A percentile compares a stretch with the other conserved stretches of the same genome.
phyloP scores from a whole-genome alignment of 169 alveolate genomes.

The Theileria sp. region DNA sequence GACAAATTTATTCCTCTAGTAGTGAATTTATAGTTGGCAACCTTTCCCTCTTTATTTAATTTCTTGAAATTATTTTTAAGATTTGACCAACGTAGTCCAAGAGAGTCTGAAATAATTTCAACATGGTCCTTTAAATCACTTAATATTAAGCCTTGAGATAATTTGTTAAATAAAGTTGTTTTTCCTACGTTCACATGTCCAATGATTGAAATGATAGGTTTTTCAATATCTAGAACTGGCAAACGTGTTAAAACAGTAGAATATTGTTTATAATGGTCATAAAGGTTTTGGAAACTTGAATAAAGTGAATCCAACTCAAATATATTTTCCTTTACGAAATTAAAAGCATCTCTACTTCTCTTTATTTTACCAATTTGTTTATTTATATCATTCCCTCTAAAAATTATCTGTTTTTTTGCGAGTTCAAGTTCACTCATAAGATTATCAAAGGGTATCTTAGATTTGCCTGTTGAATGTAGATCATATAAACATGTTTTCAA shows the following conservation, averaged over 20 bases:
- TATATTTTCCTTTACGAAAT: slow-evolving; percentile 44
- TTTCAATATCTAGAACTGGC: slow-evolving; percentile 39
- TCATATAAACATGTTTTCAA: slow-evolving; percentile 49
- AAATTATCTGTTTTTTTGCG: slow-evolving; percentile 24
- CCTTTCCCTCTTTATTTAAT: slow-evolving; percentile 25
- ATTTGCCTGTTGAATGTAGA: slow-evolving; percentile 6
- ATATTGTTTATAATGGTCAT: slow-evolving; percentile 35
- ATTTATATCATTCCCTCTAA: slow-evolving; percentile 34
- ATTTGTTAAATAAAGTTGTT: slow-evolving; percentile 48
- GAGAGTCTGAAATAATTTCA: slow-evolving; percentile 43
- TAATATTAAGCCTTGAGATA: slow-evolving; percentile 3
- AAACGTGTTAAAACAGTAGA: slow-evolving; percentile 24
- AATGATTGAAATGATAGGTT: slow-evolving; percentile 51
- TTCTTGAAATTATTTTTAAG: slow-evolving; percentile 2
- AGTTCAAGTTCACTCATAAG: slow-evolving; percentile 27
- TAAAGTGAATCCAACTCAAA: slow-evolving; percentile 44
- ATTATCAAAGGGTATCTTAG: slow-evolving; percentile 32
- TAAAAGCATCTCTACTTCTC: slow-evolving; percentile 63
- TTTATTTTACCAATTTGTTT: slow-evolving; percentile 20
- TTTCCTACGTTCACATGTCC: slow-evolving; percentile 66
- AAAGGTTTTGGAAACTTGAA: slow-evolving; percentile 25
- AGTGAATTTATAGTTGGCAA: slow-evolving; percentile 63
- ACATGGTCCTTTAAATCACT: slow-evolving; percentile 19
- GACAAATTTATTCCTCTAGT: slow-evolving; percentile 44
- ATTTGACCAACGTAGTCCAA: slow-evolving; percentile 56